phyloP scores from a whole-genome alignment of 2,329 filamentous ascomycete genomes.

The Neobulgaria alba region DNA sequence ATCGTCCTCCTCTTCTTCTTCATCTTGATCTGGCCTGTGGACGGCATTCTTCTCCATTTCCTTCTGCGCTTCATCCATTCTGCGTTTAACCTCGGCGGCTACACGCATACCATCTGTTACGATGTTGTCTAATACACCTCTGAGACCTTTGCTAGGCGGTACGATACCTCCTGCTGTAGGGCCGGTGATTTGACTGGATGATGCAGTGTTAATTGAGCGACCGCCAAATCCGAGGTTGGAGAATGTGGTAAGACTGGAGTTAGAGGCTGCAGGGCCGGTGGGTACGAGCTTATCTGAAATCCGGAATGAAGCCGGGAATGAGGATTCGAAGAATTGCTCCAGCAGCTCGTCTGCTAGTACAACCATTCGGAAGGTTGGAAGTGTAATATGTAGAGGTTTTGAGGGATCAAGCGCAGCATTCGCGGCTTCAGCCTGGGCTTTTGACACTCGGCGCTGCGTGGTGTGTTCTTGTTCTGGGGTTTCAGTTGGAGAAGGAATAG shows the following conservation, averaged over 20 bases:
- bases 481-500: slow-evolving; percentile 13
- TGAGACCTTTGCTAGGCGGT: slow-evolving; percentile 59
- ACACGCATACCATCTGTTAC: slow-evolving; percentile 96
- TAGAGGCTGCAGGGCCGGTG: slow-evolving; percentile 37
- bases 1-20: slow-evolving; percentile 61
- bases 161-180: slow-evolving; percentile 24
- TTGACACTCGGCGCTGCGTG: slow-evolving; percentile 39
- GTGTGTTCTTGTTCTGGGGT: neutral
- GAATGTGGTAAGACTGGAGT: slow-evolving; percentile 77
- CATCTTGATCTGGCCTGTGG: slow-evolving; percentile 58
- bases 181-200: slow-evolving; percentile 29
- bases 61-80: slow-evolving; percentile 92
- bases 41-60: slow-evolving; percentile 79
- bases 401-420: slow-evolving; percentile 89
- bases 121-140: slow-evolving; percentile 93
- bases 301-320: slow-evolving; percentile 87
- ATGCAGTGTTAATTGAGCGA: slow-evolving; percentile 32
- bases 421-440: slow-evolving; percentile 64
- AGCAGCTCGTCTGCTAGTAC: slow-evolving; percentile 91
- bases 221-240: slow-evolving; percentile 57
- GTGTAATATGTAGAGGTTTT: slow-evolving; percentile 87
- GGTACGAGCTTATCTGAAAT: slow-evolving; percentile 55
- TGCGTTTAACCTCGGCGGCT: slow-evolving; percentile 79
- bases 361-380: slow-evolving; percentile 98
- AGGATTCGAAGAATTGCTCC: slow-evolving; percentile 95